Base-by-base conservation (phyloP, 208 protist genomes). In the Crithidia fasciculata region DNA sequence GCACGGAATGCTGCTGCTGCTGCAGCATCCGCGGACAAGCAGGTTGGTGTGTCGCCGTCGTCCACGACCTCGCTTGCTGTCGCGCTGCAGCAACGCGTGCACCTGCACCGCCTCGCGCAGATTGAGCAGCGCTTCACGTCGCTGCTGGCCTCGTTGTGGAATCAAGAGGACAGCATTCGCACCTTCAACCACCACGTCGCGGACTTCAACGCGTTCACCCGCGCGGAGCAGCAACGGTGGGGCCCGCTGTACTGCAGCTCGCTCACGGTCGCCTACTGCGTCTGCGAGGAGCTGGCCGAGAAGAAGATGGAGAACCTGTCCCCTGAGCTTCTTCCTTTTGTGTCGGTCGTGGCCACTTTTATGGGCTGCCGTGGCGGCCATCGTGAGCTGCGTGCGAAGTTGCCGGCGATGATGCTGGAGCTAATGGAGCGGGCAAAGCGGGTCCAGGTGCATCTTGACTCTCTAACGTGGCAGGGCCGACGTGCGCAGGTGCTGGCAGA, bases 321-420 rank as follows among this genome's bases (percentile, higher is more conserved):
- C 2, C 74, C 80, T 55, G 60, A 78, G 13, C 86, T 91, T 39
- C 74, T 91, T 45, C 69, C 77, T 0, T 85, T 95, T 39, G 82
- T 93, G 18, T 78, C 85, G 37, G 82, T 86, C 5, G 85, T 93
- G 8, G 81, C 88, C 12, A 44, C 80, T 13, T 89, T 95, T 59
- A 59, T 87, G 4, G 80, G 83, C 2, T 95, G 88, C 74, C 64
- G 77, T n/a, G 88, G 88, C 9, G 91, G 91, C 18, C 88, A 95
- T 64, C 84, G 85, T 3, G 88, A 95, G 82, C 76, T 95, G 76
- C 81, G 85, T 4, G 64, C 68, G 43, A 86, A 89, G 58, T 69
- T 92, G 39, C 68, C 70, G 36, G 67, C 91, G 53, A 76, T 87
- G 61, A 69, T 93, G 39, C 47, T 95, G n/a, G 87, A 91, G 5